Conservation (phyloP, 495 filamentous ascomycete species). For the Cladorrhinum samala region DNA sequence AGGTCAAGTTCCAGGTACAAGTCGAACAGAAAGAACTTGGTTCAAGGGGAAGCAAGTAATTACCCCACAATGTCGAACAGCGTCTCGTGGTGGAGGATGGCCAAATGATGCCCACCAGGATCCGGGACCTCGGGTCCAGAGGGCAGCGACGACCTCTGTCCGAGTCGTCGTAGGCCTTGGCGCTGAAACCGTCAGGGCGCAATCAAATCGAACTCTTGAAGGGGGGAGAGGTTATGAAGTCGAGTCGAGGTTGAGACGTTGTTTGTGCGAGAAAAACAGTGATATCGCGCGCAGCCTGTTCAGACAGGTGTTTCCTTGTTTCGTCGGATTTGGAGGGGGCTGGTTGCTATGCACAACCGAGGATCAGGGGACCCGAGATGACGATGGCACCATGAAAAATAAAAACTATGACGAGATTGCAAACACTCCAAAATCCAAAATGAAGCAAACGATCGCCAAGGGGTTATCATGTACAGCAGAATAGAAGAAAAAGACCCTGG, state of each 20-base stretch:
- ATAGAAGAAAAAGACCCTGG: too few relatives aligned
- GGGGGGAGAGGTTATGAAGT: background rate
- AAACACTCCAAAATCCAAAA: background rate
- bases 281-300: background rate
- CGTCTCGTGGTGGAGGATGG: too few relatives aligned
- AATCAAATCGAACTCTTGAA: background rate
- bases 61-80: too few relatives aligned
- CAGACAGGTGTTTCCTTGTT: background rate
- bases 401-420: background rate
- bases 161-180: background rate
- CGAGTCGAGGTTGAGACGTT: constrained; percentile 2
- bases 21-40: background rate
- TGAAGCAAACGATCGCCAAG: background rate
- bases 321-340: background rate
- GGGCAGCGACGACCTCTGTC: background rate
- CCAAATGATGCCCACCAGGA: too few relatives aligned
- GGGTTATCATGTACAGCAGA: background rate
- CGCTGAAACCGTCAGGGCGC: background rate
- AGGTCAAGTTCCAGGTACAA: background rate
- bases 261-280: background rate
- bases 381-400: constrained; percentile 13
- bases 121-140: background rate
- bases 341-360: constrained; percentile 8
- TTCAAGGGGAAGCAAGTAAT: background rate
- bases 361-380: constrained; percentile 2